phyloP scores from a whole-genome alignment of 148 eudicot genomes.

The Arctostaphylos glauca region DNA sequence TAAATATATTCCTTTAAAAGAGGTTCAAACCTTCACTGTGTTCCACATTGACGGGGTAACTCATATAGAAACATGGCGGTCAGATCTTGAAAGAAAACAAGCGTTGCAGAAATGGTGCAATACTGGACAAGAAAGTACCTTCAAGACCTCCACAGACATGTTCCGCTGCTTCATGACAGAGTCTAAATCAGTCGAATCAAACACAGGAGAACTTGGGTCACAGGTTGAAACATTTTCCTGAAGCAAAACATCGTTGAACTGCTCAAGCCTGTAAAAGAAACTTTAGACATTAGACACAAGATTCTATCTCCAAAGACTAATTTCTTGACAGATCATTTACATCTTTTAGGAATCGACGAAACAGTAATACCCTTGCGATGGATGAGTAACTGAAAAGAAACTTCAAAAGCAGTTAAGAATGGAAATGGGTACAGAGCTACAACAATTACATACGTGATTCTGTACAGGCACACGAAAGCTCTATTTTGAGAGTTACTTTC shows the following conservation, averaged over 20 bases:
- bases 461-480: conserved; percentile 67
- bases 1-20: neutral
- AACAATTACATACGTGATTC: conserved; percentile 64
- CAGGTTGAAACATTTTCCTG: conserved; percentile 61
- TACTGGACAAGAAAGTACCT: conserved; percentile 38
- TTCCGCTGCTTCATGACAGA: conserved; percentile 32
- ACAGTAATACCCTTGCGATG: neutral
- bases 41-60: neutral
- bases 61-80: neutral
- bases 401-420: neutral
- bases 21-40: neutral
- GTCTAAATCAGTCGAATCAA: conserved; percentile 50
- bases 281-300: neutral
- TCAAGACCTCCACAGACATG: conserved; percentile 39
- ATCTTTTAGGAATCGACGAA: neutral
- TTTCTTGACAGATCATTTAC: neutral
- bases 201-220: conserved; percentile 51
- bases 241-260: conserved; percentile 87
- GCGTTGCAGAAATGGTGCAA: neutral
- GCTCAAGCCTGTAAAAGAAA: conserved; percentile 71
- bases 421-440: conserved; percentile 13
- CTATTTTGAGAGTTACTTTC: conserved; percentile 47
- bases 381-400: neutral
- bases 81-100: neutral
- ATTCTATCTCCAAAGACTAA: neutral